These are phyloP conservation scores for Backusella australiensis DNA, from an alignment of 192 early-diverging fungal species.

Conservation along the genomic window DNA sequence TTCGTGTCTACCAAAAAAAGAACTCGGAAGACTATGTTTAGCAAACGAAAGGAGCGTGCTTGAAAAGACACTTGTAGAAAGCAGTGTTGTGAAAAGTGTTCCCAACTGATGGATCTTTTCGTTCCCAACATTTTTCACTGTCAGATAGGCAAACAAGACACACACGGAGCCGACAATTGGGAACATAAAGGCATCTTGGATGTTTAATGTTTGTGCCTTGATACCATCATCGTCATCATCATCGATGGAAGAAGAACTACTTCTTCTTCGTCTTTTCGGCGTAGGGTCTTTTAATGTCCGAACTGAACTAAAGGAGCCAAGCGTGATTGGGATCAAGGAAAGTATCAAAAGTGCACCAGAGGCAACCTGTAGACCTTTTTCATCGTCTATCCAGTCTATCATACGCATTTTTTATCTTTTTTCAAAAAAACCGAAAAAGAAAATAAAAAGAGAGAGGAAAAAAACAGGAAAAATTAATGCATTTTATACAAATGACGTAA, in stretches of 20 bases:
- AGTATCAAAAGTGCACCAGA: conserved; percentile 81
- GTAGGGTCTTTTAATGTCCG: conserved; percentile 20
- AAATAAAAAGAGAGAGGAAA: conserved; percentile 6
- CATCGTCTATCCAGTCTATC: background rate
- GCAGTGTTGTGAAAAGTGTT: conserved; percentile 39
- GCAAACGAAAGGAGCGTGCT: conserved; percentile 55
- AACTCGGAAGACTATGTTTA: conserved; percentile 39
- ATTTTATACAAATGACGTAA: conserved; percentile 2
- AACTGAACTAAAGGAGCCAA: conserved; percentile 73
- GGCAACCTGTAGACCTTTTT: conserved; percentile 60
- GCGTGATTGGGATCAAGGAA: conserved; percentile 85
- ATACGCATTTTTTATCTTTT: background rate
- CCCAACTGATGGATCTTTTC: conserved; percentile 45
- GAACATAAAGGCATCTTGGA: conserved; percentile 89
- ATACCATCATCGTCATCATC: conserved; percentile 61
- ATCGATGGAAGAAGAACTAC: conserved; percentile 28
- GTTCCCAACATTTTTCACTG: conserved; percentile 29
- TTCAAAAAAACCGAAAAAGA: background rate
- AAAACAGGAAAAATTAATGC: conserved; percentile 10
- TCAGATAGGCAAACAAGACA: conserved; percentile 87
- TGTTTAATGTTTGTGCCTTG: conserved; percentile 75
- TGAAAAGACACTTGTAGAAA: conserved; percentile 45
- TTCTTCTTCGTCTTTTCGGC: conserved; percentile 41
- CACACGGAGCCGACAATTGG: conserved; percentile 86
- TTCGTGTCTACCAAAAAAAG: conserved; percentile 52